Base-by-base conservation (phyloP, 2,329 filamentous ascomycete genomes). In the Trichophyton benhamiae region DNA sequence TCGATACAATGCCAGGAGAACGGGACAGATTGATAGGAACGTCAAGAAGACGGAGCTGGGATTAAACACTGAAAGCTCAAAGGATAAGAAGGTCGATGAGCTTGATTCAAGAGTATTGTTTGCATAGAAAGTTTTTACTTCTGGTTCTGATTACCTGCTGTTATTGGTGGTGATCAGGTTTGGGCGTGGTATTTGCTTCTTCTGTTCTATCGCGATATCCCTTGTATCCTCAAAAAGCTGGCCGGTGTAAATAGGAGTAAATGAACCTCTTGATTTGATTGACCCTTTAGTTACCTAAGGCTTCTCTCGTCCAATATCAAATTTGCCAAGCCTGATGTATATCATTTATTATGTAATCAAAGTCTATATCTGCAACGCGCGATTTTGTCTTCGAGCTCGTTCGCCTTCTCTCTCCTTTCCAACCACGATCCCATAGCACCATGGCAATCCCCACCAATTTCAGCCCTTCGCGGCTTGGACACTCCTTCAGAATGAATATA, bases 51-150 rank as follows among this genome's bases (percentile, higher is more conserved):
- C 84, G 48, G 85, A 87, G 27, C 75, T 99, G 62, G 91, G 91
- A 27, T 77, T 97, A 66, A 86, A 86, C 15, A 84, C 85, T 44
- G 80, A 82, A 63, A 86, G 86, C 13, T 84, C 85, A 48, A 80
- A 81, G 63, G 82, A 81, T 75, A 80, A 78, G 70, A 81, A 83
- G 68, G 80, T 80, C 67, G 83, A 88, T 73, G 85, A 84, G 66
- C 78, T 96, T 73, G 91, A 95, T 75, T 87, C 87, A 66, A 83
- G 82, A 72, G 81, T 85, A 67, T 76, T 95, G 62, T 95, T 95
- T 78, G 83, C 85, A 68, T 92, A 80, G 78, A 25, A 53, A 25
- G 27, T 7, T 30, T 11, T 61, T 36, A 6, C 22, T 44, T 61
- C 25, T 58, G 57, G 7, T 38, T 49, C 49, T 53, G 27, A 5